These are phyloP conservation scores for Xanthoconium stramineum DNA, from an alignment of 768 basidiomycete species.

Conservation along the genomic window DNA sequence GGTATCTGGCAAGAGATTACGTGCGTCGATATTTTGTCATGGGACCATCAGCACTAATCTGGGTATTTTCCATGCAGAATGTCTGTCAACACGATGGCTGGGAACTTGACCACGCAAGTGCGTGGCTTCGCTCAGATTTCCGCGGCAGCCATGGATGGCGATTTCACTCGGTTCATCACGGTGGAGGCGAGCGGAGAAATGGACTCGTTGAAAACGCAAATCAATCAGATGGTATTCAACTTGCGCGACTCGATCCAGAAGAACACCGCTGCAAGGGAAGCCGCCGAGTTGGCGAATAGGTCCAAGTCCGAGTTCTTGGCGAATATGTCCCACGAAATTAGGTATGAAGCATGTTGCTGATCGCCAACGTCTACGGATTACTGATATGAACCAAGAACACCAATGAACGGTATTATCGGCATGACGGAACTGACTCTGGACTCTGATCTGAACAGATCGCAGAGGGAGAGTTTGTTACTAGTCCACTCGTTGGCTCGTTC, in stretches of 20 bases:
- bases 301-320: conserved; percentile 98
- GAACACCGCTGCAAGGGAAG: conserved; percentile 96
- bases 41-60: background rate
- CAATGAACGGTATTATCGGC: conserved; percentile 99
- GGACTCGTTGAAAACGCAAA: conserved; percentile 98
- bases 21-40: conserved; percentile 43
- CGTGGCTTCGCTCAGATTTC: conserved; percentile 99
- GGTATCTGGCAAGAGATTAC: conserved; percentile 99
- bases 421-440: conserved; percentile 98
- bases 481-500: conserved; percentile 94
- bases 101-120: conserved; percentile 95
- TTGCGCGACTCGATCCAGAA: conserved; percentile 96
- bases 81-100: conserved; percentile 98
- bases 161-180: conserved; percentile 98
- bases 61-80: conserved; percentile 44
- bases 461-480: conserved; percentile 91
- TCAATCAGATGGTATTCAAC: conserved; percentile 99
- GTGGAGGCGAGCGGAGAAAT: conserved; percentile 98
- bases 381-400: conserved; percentile 60
- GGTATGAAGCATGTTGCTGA: conserved; percentile 48
- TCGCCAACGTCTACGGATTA: background rate
- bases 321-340: conserved; percentile 96
- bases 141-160: conserved; percentile 97
- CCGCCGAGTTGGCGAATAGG: conserved; percentile 96
- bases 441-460: conserved; percentile 89